Conservation (phyloP, 129 eudicot genomes). For the Lactuca sativa region DNA sequence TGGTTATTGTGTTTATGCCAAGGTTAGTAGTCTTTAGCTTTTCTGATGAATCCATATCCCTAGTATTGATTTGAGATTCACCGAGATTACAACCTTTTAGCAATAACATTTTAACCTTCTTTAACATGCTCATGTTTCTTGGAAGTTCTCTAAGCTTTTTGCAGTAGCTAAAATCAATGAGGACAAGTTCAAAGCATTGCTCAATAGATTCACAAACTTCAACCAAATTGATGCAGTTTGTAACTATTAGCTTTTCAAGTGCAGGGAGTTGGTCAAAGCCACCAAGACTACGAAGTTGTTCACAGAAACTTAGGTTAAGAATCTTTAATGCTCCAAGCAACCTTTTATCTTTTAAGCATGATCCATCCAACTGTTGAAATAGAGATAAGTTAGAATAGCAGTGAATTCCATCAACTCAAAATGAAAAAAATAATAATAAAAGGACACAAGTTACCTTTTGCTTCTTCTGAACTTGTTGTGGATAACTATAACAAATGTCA, state of each 20-base stretch:
- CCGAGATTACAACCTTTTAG: slow-evolving; percentile 24
- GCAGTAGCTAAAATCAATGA: slow-evolving; percentile 5
- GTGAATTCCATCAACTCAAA: neutral
- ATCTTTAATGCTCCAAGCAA: slow-evolving; percentile 16
- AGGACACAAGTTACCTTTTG: slow-evolving; percentile 8
- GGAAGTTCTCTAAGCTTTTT: slow-evolving; percentile 10
- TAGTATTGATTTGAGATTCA: neutral
- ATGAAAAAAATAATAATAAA: neutral
- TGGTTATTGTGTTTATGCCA: neutral
- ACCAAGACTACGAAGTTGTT: neutral
- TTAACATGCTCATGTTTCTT: slow-evolving; percentile 3
- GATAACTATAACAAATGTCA: neutral
- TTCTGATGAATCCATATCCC: neutral
- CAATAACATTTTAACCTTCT: neutral
- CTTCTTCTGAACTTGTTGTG: neutral
- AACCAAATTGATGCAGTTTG: neutral
- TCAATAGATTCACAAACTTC: neutral
- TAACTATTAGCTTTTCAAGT: slow-evolving; percentile 10
- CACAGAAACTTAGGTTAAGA: neutral
- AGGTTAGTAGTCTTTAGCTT: neutral
- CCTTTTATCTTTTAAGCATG: slow-evolving; percentile 1
- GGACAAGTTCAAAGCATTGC: neutral
- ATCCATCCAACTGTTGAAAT: neutral
- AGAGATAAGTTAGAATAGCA: neutral
- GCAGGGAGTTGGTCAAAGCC: slow-evolving; percentile 13